Conservation (phyloP, 768 basidiomycete species). For the Russula virescens region DNA sequence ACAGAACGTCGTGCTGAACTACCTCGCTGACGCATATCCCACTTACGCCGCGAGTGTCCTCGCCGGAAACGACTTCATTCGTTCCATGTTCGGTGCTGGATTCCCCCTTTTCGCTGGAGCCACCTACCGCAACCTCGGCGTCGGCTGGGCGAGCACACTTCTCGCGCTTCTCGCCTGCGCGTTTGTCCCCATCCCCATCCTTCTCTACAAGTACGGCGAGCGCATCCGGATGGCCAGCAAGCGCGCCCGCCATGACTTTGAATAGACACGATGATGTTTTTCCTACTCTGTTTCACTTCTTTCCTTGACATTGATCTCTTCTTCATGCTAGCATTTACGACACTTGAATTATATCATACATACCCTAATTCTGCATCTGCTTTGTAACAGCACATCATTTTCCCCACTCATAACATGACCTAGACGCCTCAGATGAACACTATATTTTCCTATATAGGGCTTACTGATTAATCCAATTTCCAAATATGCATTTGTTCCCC, state of each 20-base stretch:
- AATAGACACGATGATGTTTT: neutral
- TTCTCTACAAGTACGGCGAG: slow-evolving; percentile 21
- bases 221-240: slow-evolving; percentile 22
- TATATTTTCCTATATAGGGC: neutral
- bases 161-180: slow-evolving; percentile 28
- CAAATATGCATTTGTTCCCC: neutral
- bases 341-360: neutral
- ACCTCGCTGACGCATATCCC: slow-evolving; percentile 32
- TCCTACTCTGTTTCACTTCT: neutral
- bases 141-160: slow-evolving; percentile 28
- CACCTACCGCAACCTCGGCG: slow-evolving; percentile 27
- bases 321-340: neutral
- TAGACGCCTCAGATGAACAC: neutral
- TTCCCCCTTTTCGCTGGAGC: slow-evolving; percentile 25
- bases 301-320: neutral
- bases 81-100: slow-evolving; percentile 26
- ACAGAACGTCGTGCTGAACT: slow-evolving; percentile 28
- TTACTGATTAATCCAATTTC: neutral
- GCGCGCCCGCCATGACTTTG: slow-evolving; percentile 23
- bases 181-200: slow-evolving; percentile 27
- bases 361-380: neutral
- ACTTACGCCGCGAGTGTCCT: slow-evolving; percentile 32
- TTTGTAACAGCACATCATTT: too few relatives aligned
- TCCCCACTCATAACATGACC: too few relatives aligned
- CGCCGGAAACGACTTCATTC: slow-evolving; percentile 34